Evolutionary conservation across 2,329 filamentous ascomycete genomes (phyloP).

Genomic region (Thelonectria rubi): DNA sequence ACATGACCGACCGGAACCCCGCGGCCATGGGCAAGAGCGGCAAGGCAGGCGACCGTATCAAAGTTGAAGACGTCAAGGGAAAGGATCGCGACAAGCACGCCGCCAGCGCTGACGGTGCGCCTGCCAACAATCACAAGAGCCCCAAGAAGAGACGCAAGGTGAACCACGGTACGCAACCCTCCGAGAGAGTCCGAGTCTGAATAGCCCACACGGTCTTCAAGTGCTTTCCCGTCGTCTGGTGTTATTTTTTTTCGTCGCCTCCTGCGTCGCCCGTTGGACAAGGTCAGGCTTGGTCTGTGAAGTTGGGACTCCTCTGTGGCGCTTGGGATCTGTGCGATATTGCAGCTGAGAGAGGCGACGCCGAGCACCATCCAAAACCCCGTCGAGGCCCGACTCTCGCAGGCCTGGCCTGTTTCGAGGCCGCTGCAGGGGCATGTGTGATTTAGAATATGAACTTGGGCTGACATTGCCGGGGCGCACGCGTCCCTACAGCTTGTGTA

Average conservation of each 20-base stretch:
- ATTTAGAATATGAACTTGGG: conserved; percentile 41
- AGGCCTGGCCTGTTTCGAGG: conserved; percentile 14
- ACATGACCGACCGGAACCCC: conserved; percentile 48
- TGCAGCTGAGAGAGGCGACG: conserved; percentile 25
- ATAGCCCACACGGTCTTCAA: neutral
- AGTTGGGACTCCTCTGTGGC: conserved; percentile 25
- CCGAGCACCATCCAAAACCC: conserved; percentile 18
- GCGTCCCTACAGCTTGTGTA: conserved; percentile 72
- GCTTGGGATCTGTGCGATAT: conserved; percentile 25
- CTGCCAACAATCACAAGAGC: conserved; percentile 57
- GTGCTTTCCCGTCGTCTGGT: neutral
- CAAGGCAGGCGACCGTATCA: conserved; percentile 40
- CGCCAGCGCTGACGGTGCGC: conserved; percentile 35
- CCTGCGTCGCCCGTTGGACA: conserved; percentile 17
- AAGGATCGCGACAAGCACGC: conserved; percentile 43
- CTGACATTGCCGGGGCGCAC: conserved; percentile 46
- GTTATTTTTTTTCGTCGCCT: neutral
- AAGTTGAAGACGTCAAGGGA: conserved; percentile 42
- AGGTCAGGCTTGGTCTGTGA: conserved; percentile 2
- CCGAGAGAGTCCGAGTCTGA: neutral
- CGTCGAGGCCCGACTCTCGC: conserved; percentile 23
- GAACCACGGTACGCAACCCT: conserved; percentile 76
- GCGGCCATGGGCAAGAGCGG: conserved; percentile 46
- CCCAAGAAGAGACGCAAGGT: conserved; percentile 89
- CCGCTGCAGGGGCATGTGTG: conserved; percentile 25